Base-by-base conservation (phyloP, 2,329 filamentous ascomycete genomes). In the Phialophora tarda region DNA sequence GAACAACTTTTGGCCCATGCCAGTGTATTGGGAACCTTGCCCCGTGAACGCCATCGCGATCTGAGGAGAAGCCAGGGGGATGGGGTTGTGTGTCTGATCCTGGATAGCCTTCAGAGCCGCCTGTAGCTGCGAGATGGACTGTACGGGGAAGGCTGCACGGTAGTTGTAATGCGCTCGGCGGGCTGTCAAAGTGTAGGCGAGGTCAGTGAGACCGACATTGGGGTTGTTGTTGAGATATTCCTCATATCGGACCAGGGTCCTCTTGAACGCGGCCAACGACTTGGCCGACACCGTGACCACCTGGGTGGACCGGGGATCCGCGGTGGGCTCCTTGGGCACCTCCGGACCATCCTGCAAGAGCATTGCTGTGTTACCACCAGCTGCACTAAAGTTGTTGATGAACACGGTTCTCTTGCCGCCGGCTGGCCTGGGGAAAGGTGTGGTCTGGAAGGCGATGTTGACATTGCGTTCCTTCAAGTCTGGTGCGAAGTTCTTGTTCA, bases 351-450 rank as follows among this genome's bases (percentile, higher is more conserved):
- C 88, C 73, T 91, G 86, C 1, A 91, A 73, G 6, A 91, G 76
- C 26, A 91, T 75, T 17, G 87, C 86, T 1, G 89, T 90, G 77
- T 92, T 92, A 38, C 89, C 89, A 70, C 89, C 89, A 61, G 89
- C 88, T 6, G 89, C 89, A 69, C 85, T 86, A 74, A 90, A 91
- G 78, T 90, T 90, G 80, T 91, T 91, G 71, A 89, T 78, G 28
- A 79, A 77, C 21, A 81, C 77, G 23, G 75, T 76, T 3, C 82
- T 75, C 61, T 76, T 72, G 54, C 74, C 74, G 26, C 71, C 71
- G 56, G 71, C 69, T 24, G 74, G 73, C 50, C 73, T 70, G 8
- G 66, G 61, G 73, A 77, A 77, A 12, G 75, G 67, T 17, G 74
- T 76, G 6, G 79, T 79, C 69, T 86, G 80, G 71, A 85, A 83